Conservation (phyloP, 495 filamentous ascomycete genomes). For the Penicillium arizonense region DNA sequence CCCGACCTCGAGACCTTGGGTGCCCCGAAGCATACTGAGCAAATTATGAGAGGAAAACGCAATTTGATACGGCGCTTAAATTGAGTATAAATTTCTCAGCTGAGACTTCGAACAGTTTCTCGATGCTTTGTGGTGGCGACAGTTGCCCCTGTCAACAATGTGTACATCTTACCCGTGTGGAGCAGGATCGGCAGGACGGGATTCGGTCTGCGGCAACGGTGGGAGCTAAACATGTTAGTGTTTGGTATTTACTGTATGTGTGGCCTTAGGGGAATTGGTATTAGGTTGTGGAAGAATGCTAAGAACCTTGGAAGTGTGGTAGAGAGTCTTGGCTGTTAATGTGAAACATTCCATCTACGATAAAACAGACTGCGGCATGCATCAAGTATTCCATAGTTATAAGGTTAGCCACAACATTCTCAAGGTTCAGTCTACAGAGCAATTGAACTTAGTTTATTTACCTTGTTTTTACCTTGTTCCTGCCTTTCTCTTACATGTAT, state of each 20-base stretch:
- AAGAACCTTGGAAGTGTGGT: slow-evolving; percentile 47
- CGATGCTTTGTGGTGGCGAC: slow-evolving; percentile 55
- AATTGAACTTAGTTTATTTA: too few species aligned
- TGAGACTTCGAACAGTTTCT: slow-evolving; percentile 55
- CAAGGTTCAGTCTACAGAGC: too few species aligned
- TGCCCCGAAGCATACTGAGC: too few species aligned
- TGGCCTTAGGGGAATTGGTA: slow-evolving; percentile 20
- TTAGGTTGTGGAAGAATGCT: slow-evolving; percentile 52
- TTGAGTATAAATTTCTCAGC: slow-evolving; percentile 14
- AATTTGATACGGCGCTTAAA: slow-evolving; percentile 27
- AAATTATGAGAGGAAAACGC: too few species aligned
- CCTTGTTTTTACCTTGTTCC: too few species aligned
- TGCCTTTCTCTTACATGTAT: too few species aligned
- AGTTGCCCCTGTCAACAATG: slow-evolving; percentile 48
- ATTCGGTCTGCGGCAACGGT: slow-evolving; percentile 39
- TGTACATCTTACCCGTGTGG: slow-evolving; percentile 56
- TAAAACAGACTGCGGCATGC: too few species aligned
- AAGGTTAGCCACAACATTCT: too few species aligned
- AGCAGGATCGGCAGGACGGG: slow-evolving; percentile 17
- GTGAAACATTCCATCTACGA: too few species aligned
- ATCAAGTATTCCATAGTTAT: too few species aligned
- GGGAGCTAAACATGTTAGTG: slow-evolving; percentile 26
- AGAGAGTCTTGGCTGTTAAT: slow-evolving; percentile 71
- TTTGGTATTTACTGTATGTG: slow-evolving; percentile 65
- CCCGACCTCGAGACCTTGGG: too few species aligned